These are phyloP conservation scores for Friedmanniomyces endolithicus DNA, from an alignment of 495 filamentous ascomycete genomes.

Conservation along the genomic window DNA sequence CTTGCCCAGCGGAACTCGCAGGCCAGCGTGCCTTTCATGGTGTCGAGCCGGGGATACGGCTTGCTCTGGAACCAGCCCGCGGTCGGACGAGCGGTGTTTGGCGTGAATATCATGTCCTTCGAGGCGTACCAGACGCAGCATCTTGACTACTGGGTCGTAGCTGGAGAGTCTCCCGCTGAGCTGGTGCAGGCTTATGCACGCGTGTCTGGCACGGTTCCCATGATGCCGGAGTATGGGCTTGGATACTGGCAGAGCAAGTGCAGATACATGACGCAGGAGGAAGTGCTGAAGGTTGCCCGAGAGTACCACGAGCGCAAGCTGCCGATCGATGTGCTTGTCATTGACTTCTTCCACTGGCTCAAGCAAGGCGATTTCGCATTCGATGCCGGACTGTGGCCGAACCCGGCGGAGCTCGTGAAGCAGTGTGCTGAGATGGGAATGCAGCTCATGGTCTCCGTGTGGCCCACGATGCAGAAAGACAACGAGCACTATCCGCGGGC, in stretches of 20 bases:
- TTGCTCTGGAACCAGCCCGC: constrained; percentile 49
- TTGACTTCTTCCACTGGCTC: constrained; percentile 51
- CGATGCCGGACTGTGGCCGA: constrained; percentile 45
- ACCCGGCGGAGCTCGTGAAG: constrained; percentile 44
- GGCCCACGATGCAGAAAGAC: constrained; percentile 43
- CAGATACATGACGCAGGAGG: constrained; percentile 47
- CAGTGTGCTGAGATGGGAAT: constrained; percentile 41
- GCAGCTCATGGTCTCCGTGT: constrained; percentile 49
- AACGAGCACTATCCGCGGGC: constrained; percentile 44
- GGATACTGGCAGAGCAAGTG: constrained; percentile 54
- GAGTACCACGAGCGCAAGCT: constrained; percentile 40
- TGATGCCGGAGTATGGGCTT: constrained; percentile 52
- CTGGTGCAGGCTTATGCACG: constrained; percentile 41
- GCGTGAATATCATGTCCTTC: constrained; percentile 46
- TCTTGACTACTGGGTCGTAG: constrained; percentile 49
- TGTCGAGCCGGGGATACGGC: constrained; percentile 44
- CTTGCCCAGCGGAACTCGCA: constrained; percentile 51
- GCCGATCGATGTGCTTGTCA: constrained; percentile 45
- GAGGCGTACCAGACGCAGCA: constrained; percentile 41
- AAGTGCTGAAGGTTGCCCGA: constrained; percentile 41
- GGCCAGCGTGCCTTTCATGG: constrained; percentile 44
- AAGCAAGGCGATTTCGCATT: constrained; percentile 49
- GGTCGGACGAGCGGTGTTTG: constrained; percentile 44
- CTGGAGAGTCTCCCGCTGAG: constrained; percentile 39
- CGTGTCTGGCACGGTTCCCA: constrained; percentile 42